Conservation (phyloP, 202 grass and related monocot species). For the Bolboschoenoplectus hybrid region DNA sequence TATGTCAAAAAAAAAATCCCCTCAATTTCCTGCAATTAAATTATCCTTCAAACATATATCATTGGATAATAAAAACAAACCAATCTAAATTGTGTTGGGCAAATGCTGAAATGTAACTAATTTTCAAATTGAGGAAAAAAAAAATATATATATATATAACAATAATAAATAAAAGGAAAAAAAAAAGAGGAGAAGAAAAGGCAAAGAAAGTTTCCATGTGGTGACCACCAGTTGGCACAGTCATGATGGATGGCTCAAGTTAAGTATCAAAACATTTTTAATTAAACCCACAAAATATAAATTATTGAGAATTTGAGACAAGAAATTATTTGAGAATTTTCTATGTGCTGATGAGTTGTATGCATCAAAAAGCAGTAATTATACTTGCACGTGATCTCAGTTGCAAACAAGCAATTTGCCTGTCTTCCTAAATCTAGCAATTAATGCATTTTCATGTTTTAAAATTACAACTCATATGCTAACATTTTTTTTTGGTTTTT, state of each 20-base stretch:
- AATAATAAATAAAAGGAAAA: neutral
- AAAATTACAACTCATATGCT: neutral
- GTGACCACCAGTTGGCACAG: neutral
- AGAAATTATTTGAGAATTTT: neutral
- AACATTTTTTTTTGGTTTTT: too few relatives aligned
- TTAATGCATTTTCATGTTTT: neutral
- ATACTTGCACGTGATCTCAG: neutral
- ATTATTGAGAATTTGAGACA: neutral
- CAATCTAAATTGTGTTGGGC: too few relatives aligned
- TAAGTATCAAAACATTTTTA: neutral
- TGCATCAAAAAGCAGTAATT: neutral
- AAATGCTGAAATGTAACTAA: too few relatives aligned
- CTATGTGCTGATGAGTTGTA: neutral
- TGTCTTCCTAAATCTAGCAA: neutral
- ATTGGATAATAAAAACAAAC: too few relatives aligned
- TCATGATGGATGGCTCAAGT: neutral
- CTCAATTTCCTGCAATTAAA: too few relatives aligned
- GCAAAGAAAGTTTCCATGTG: neutral
- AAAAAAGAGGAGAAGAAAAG: neutral
- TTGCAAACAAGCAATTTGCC: neutral
- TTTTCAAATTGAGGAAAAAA: too few relatives aligned
- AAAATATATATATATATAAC: neutral
- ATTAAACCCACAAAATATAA: neutral
- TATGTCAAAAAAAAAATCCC: too few relatives aligned
- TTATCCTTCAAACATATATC: too few relatives aligned